phyloP scores from a whole-genome alignment of 495 filamentous ascomycete genomes.

The Aspergillus bridgeri region DNA sequence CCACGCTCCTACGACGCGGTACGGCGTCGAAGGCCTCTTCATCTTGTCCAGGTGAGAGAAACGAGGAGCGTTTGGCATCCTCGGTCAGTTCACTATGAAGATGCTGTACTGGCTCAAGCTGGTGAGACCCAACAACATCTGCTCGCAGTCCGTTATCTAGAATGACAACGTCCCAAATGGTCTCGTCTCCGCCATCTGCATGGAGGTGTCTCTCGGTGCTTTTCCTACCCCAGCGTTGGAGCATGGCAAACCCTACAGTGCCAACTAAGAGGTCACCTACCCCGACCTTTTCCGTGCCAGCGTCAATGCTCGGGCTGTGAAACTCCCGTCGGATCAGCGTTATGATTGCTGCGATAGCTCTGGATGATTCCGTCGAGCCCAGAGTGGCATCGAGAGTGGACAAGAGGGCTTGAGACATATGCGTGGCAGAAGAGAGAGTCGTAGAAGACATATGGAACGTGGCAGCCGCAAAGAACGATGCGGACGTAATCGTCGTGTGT shows the following conservation, averaged over 20 bases:
- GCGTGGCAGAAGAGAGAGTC: slow-evolving; percentile 56
- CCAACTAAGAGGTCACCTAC: slow-evolving; percentile 65
- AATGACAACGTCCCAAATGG: slow-evolving; percentile 79
- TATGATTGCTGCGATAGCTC: slow-evolving; percentile 77
- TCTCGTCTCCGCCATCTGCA: slow-evolving; percentile 53
- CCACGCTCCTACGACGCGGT: slow-evolving; percentile 33
- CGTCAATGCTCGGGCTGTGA: slow-evolving; percentile 55
- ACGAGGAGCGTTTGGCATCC: slow-evolving; percentile 29
- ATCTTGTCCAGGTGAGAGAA: slow-evolving; percentile 37
- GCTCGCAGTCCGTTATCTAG: slow-evolving; percentile 59
- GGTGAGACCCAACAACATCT: slow-evolving; percentile 52
- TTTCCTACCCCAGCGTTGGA: slow-evolving; percentile 65
- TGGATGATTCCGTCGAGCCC: slow-evolving; percentile 73
- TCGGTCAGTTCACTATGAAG: slow-evolving; percentile 16
- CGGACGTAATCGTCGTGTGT: slow-evolving; percentile 60
- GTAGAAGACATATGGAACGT: slow-evolving; percentile 69
- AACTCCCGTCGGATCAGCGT: slow-evolving; percentile 71
- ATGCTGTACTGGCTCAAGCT: slow-evolving; percentile 24
- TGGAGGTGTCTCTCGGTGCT: slow-evolving; percentile 54
- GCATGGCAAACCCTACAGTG: slow-evolving; percentile 64
- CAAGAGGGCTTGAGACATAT: slow-evolving; percentile 62
- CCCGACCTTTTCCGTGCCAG: slow-evolving; percentile 58
- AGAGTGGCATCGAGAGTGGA: slow-evolving; percentile 70
- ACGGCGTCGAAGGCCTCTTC: slow-evolving; percentile 47
- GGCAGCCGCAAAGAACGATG: slow-evolving; percentile 64